phyloP scores from a whole-genome alignment of 2,329 filamentous ascomycete species.

The Teratosphaeria gauchensis region DNA sequence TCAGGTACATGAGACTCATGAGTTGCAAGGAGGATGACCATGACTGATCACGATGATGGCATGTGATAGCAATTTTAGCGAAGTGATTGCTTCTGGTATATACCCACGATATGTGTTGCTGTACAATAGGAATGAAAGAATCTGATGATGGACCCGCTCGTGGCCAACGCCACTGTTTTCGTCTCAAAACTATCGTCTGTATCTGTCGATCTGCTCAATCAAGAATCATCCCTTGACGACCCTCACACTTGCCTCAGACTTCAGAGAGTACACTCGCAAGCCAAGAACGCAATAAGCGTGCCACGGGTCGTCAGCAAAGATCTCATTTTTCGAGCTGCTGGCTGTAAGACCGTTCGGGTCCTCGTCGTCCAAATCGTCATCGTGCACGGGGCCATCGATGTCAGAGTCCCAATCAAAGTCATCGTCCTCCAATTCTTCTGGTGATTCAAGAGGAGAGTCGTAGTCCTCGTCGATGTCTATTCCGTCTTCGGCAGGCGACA shows the following conservation, averaged over 20 bases:
- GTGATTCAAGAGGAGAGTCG: conserved; percentile 12
- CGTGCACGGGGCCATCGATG: conserved; percentile 16
- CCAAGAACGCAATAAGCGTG: conserved; percentile 53
- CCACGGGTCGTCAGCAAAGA: conserved; percentile 46
- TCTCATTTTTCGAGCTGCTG: conserved; percentile 25
- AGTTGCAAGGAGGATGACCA: neutral
- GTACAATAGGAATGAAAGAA: neutral
- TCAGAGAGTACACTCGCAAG: conserved; percentile 45
- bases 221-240: conserved; percentile 37
- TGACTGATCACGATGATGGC: neutral
- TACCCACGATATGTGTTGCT: neutral
- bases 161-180: neutral
- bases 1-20: neutral
- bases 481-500: neutral
- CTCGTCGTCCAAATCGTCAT: conserved; percentile 4
- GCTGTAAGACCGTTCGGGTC: neutral
- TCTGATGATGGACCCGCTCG: neutral
- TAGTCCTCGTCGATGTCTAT: conserved; percentile 6
- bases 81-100: neutral
- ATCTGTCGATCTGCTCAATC: neutral
- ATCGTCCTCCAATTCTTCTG: conserved; percentile 19
- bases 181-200: neutral
- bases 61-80: neutral
- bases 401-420: conserved; percentile 26
- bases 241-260: conserved; percentile 43